These are phyloP conservation scores for Cutaneotrichosporon dermatis DNA, from an alignment of 1,284 basidiomycete genomes.

Conservation along the genomic window DNA sequence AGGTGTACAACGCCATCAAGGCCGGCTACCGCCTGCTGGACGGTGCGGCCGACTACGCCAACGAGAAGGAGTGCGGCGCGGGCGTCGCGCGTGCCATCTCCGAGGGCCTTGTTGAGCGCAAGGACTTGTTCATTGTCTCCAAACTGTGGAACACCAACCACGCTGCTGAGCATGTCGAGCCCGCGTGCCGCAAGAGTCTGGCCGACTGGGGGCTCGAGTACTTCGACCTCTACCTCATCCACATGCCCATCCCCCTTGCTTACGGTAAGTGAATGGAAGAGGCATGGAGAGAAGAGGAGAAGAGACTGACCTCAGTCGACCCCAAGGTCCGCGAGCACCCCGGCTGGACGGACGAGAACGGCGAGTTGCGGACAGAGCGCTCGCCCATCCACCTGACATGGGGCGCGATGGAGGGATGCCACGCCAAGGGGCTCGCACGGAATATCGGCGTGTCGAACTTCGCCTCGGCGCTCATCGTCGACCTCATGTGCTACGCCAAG, in stretches of 20 bases:
- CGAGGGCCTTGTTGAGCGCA: slow-evolving; percentile 56
- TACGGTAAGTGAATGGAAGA: slow-evolving; percentile 1
- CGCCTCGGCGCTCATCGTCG: slow-evolving; percentile 36
- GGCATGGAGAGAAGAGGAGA: neutral
- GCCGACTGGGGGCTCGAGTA: slow-evolving; percentile 65
- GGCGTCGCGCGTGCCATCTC: slow-evolving; percentile 57
- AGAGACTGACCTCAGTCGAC: slow-evolving; percentile 1
- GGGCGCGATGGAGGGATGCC: slow-evolving; percentile 65
- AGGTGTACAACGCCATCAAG: slow-evolving; percentile 52
- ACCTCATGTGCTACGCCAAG: slow-evolving; percentile 61
- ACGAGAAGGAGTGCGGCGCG: slow-evolving; percentile 59
- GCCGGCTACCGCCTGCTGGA: slow-evolving; percentile 51
- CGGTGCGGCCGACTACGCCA: slow-evolving; percentile 49
- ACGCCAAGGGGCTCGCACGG: slow-evolving; percentile 63
- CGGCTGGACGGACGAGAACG: slow-evolving; percentile 7
- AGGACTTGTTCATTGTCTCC: slow-evolving; percentile 55
- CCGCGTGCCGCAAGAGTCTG: slow-evolving; percentile 6
- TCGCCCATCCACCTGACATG: slow-evolving; percentile 55
- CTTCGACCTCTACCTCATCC: slow-evolving; percentile 65
- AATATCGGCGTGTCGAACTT: slow-evolving; percentile 85
- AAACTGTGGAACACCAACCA: slow-evolving; percentile 72
- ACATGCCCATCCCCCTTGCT: slow-evolving; percentile 52
- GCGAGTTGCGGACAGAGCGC: slow-evolving; percentile 7
- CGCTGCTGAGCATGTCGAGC: slow-evolving; percentile 14
- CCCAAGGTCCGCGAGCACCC: slow-evolving; percentile 7